Conservation (phyloP, 139 green algal genomes). For the Chlamydomonas sphaeroides region DNA sequence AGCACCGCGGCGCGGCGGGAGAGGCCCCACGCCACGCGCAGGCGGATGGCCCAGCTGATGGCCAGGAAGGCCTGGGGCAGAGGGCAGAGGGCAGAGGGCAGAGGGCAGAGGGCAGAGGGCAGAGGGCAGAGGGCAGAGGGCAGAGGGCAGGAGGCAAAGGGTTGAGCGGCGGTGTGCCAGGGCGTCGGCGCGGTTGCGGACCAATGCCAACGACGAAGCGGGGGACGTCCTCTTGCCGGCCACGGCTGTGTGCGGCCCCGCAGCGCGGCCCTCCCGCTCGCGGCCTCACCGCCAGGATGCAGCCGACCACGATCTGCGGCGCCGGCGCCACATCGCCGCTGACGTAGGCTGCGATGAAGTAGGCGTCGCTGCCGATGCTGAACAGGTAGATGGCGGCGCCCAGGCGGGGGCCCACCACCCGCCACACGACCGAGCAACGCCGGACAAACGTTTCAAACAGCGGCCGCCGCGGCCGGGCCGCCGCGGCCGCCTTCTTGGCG, state of each 20-base stretch:
- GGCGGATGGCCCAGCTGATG: conserved; percentile 20
- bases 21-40: conserved; percentile 25
- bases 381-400: conserved; percentile 16
- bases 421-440: conserved; percentile 10
- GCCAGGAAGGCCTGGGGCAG: conserved; percentile 9
- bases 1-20: not conserved
- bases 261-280: too few species aligned
- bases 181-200: too few species aligned
- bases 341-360: conserved; percentile 31
- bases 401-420: conserved; percentile 1
- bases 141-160: too few species aligned
- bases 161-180: not conserved
- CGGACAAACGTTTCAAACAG: not conserved
- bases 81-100: not conserved
- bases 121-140: too few species aligned
- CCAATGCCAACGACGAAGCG: too few species aligned
- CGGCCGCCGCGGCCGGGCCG: too few species aligned
- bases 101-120: too few species aligned
- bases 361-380: conserved; percentile 4
- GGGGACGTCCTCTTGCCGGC: too few species aligned
- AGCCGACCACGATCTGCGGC: conserved; percentile 16
- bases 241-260: too few species aligned
- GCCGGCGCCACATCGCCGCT: not conserved
- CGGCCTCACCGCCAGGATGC: conserved; percentile 21
- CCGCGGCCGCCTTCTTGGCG: too few species aligned